phyloP scores from a whole-genome alignment of 1,284 basidiomycete species.

The Tilletia caries region DNA sequence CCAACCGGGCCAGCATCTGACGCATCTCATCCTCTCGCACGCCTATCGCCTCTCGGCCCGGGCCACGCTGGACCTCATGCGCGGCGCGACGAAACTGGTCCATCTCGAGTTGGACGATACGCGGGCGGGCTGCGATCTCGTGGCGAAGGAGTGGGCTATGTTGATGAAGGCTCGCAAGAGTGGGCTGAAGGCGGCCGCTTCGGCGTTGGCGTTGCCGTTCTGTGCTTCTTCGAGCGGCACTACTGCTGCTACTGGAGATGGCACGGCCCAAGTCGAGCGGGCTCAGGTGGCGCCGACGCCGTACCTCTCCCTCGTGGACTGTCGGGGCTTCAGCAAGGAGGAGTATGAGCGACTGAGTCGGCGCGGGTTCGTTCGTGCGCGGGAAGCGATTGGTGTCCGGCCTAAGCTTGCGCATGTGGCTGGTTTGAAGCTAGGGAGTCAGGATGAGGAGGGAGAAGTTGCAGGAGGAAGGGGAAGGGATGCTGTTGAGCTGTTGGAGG shows the following conservation, averaged over 20 bases:
- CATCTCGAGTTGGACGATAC: constrained; percentile 44
- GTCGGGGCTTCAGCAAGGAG: constrained; percentile 29
- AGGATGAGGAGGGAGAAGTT: no score
- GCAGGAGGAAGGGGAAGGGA: no score
- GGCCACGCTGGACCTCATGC: constrained; percentile 30
- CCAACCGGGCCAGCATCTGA: constrained; percentile 64
- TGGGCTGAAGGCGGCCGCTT: neutral
- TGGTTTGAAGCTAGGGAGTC: neutral
- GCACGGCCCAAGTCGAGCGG: neutral
- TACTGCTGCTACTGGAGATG: no score
- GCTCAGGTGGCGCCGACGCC: constrained; percentile 23
- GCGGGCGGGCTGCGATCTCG: constrained; percentile 23
- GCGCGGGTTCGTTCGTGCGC: constrained; percentile 14
- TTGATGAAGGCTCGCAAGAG: constrained; percentile 27
- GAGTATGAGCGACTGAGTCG: constrained; percentile 25
- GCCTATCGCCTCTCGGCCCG: constrained; percentile 23
- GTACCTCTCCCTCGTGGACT: constrained; percentile 39
- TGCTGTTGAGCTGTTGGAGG: neutral
- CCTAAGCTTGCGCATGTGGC: constrained; percentile 17
- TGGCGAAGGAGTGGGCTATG: constrained; percentile 33
- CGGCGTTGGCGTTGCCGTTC: neutral
- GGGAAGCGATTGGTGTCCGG: constrained; percentile 21
- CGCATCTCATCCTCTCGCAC: constrained; percentile 69
- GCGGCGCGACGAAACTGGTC: constrained; percentile 28
- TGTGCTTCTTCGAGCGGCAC: neutral